These are phyloP conservation scores for Orbilia brochopaga DNA, from an alignment of 2,329 filamentous ascomycete genomes.

Conservation along the genomic window DNA sequence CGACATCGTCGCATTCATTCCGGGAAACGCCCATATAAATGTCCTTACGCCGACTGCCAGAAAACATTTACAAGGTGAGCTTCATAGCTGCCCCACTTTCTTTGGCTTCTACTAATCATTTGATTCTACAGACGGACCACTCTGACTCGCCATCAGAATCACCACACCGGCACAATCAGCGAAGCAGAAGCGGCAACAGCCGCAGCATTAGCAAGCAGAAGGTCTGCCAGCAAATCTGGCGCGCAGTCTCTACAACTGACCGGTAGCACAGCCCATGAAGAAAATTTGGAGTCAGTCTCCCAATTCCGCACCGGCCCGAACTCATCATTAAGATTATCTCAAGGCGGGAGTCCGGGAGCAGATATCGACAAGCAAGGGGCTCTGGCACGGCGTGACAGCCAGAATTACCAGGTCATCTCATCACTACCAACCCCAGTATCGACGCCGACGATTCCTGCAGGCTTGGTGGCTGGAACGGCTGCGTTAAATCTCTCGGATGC, in stretches of 20 bases:
- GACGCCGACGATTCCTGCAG: constrained; percentile 54
- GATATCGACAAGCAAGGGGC: constrained; percentile 47
- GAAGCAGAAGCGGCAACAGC: constrained; percentile 89
- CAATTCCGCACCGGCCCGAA: constrained; percentile 49
- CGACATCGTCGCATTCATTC: constrained; percentile 93
- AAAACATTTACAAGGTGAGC: constrained; percentile 80
- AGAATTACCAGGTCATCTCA: constrained; percentile 52
- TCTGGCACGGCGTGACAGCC: constrained; percentile 43
- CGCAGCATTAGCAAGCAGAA: constrained; percentile 71
- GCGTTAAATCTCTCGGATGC: constrained; percentile 38
- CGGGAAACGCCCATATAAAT: constrained; percentile 95
- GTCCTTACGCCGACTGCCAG: constrained; percentile 94
- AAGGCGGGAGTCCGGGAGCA: constrained; percentile 47
- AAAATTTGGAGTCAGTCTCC: constrained; percentile 51
- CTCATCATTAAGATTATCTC: constrained; percentile 50
- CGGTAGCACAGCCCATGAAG: constrained; percentile 54
- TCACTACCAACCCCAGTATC: constrained; percentile 53
- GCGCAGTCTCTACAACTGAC: constrained; percentile 57
- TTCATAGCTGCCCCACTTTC: not conserved
- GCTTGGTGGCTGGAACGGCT: constrained; percentile 52
- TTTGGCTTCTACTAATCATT: constrained; percentile 1
- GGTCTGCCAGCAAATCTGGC: constrained; percentile 56
- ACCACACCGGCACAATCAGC: constrained; percentile 92
- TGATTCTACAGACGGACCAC: constrained; percentile 74
- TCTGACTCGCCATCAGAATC: constrained; percentile 91